Percentiles rank a stretch among this genome's conserved stretches.
These are phyloP conservation scores for Amphichorda felina DNA, from an alignment of 2,329 filamentous ascomycete genomes.

Conservation along the genomic window DNA sequence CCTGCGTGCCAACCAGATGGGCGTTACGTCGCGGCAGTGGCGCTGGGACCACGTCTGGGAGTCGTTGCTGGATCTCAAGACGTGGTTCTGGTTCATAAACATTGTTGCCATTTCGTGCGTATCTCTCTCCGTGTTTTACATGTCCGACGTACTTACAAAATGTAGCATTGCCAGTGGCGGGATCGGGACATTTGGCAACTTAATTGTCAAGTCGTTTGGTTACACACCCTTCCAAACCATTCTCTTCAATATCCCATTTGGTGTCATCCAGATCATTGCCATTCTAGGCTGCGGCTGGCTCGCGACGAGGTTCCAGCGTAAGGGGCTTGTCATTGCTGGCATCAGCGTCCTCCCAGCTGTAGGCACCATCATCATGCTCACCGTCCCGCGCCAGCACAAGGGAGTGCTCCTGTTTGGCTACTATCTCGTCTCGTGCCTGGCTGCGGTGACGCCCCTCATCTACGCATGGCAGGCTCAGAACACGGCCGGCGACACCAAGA, in stretches of 20 bases:
- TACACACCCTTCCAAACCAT: slow-evolving; percentile 44
- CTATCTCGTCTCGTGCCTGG: slow-evolving; percentile 48
- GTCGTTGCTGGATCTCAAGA: slow-evolving; percentile 24
- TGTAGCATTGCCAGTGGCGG: slow-evolving; percentile 38
- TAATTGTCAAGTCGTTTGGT: slow-evolving; percentile 47
- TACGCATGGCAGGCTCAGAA: slow-evolving; percentile 47
- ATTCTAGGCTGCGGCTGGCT: slow-evolving; percentile 46
- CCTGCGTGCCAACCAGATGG: slow-evolving; percentile 36
- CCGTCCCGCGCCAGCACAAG: slow-evolving; percentile 14
- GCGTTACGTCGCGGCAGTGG: slow-evolving; percentile 24
- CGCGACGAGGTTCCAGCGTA: slow-evolving; percentile 40
- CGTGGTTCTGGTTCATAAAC: slow-evolving; percentile 28
- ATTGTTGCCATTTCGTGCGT: slow-evolving; percentile 40
- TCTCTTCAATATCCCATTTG: slow-evolving; percentile 49
- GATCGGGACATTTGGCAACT: slow-evolving; percentile 44
- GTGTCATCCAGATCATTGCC: slow-evolving; percentile 45
- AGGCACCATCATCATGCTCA: slow-evolving; percentile 41
- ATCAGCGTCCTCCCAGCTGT: slow-evolving; percentile 45
- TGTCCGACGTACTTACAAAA: neutral
- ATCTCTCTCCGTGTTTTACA: neutral
- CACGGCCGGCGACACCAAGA: slow-evolving; percentile 54
- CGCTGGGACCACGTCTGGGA: slow-evolving; percentile 29
- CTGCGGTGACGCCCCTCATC: slow-evolving; percentile 40
- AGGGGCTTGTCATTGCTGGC: slow-evolving; percentile 39
- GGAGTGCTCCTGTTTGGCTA: slow-evolving; percentile 43